These are phyloP conservation scores for Saturnispora gosingensis DNA, from an alignment of 805 yeast genomes.

Conservation along the genomic window DNA sequence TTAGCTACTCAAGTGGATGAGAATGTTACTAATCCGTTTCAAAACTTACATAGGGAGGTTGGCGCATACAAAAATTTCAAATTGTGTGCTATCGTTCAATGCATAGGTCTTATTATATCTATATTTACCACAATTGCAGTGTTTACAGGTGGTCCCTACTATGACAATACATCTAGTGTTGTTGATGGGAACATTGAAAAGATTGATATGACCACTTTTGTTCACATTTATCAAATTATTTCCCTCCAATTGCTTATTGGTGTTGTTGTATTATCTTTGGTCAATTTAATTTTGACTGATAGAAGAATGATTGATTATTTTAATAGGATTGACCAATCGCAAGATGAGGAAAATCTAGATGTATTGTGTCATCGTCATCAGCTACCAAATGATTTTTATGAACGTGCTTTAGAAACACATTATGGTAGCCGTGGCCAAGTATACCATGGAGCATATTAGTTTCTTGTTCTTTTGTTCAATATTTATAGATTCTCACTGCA, in stretches of 20 bases:
- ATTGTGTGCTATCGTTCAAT: constrained; percentile 15
- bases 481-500: background rate
- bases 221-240: constrained; percentile 17
- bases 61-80: constrained; percentile 17
- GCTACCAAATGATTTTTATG: constrained; percentile 16
- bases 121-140: constrained; percentile 17
- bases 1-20: constrained; percentile 19
- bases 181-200: background rate
- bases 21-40: constrained; percentile 19
- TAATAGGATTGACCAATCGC: constrained; percentile 20
- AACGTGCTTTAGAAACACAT: constrained; percentile 14
- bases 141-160: constrained; percentile 11
- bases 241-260: constrained; percentile 17
- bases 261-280: constrained; percentile 16
- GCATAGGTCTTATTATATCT: constrained; percentile 15
- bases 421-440: background rate
- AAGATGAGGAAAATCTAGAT: constrained; percentile 6
- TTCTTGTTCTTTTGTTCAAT: background rate
- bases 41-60: constrained; percentile 18
- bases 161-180: background rate
- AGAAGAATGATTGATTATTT: constrained; percentile 20
- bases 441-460: background rate
- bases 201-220: constrained; percentile 8
- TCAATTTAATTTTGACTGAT: constrained; percentile 19
- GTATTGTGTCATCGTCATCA: constrained; percentile 1